Base-by-base conservation (phyloP, 345 rosid genomes). In the Citrus cavaleriei region DNA sequence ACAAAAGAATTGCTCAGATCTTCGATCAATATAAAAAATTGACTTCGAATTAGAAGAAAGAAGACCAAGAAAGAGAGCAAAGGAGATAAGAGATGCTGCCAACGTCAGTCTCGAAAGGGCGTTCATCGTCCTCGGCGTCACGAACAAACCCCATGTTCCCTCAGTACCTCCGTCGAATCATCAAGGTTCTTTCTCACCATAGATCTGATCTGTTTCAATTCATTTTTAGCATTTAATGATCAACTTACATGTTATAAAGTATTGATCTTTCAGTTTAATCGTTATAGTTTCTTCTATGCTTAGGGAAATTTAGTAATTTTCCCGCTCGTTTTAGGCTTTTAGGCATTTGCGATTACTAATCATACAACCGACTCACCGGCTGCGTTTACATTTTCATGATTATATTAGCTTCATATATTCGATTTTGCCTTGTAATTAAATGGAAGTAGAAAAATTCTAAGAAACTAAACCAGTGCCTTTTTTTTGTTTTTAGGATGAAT, bases 141-240 rank as follows among this genome's bases (percentile, higher is more conserved):
- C 93, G 97, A 79, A 79, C 94, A 72, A 91, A 85, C 60, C 84
- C 95, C 69, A 74, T 85, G 86, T 86, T 91, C 88, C 92, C 91
- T 70, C 98, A 90, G 81, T 94, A 93, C 83, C 93, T 97, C 80
- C 98, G 99, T 76, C 93, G 98, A 70, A 97, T 97, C 78, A 86
- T 97, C 83, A 97, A 97, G 99, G 99, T 97, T 71, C 78, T 69
- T 75, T 74, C 77, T 78, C 73, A 7, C 35, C 28, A 60, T 51
- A 74, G 87, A 75, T 85, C 85, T 81, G 89, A 81, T 80, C 84
- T 81, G 65, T 49, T 49, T 75, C 30, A 46, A 28, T 62, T 74
- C 10, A 40, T 10, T 38, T 30, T 32, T 51, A 32, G 8, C 14
- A 14, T 58, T 59, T 28, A 28, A 14, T 18, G 1, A 1, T 46